These are phyloP conservation scores for Phaffia rhodozyma DNA, from an alignment of 1,284 basidiomycete genomes.

Conservation along the genomic window DNA sequence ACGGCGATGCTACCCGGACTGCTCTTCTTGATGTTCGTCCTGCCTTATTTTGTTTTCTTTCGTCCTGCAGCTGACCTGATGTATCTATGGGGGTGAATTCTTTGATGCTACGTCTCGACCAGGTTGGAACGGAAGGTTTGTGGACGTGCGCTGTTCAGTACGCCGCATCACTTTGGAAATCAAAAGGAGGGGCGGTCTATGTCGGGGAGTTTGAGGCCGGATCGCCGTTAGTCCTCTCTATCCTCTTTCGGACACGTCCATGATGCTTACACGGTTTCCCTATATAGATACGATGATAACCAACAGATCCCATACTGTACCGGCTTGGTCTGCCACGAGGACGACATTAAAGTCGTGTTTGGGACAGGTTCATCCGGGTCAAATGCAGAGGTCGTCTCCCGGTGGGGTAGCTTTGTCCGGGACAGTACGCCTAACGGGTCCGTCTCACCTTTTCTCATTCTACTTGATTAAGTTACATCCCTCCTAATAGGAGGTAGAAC, in stretches of 20 bases:
- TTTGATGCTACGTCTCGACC: too few species aligned
- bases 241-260: background rate
- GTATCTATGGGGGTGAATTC: too few species aligned
- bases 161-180: background rate
- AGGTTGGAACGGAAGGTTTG: slow-evolving; percentile 10
- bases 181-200: background rate
- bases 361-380: background rate
- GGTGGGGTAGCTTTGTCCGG: slow-evolving; percentile 10
- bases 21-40: background rate
- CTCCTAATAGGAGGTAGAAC: background rate
- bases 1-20: background rate
- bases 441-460: background rate
- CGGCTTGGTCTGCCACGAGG: slow-evolving; percentile 11
- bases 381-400: background rate
- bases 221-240: background rate
- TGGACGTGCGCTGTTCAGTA: slow-evolving; percentile 11
- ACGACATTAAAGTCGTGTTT: slow-evolving; percentile 14
- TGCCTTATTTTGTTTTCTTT: background rate
- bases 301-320: slow-evolving; percentile 2
- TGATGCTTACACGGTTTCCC: background rate
- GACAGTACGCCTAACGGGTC: background rate
- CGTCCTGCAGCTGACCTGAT: background rate
- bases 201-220: slow-evolving; percentile 13
- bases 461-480: too few species aligned
- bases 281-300: slow-evolving; percentile 3